Evolutionary conservation across 192 early-diverging fungal genomes (phyloP), one percentile per base, ranked within the genome.

Genomic region (Phycomyces blakesleeanus): DNA sequence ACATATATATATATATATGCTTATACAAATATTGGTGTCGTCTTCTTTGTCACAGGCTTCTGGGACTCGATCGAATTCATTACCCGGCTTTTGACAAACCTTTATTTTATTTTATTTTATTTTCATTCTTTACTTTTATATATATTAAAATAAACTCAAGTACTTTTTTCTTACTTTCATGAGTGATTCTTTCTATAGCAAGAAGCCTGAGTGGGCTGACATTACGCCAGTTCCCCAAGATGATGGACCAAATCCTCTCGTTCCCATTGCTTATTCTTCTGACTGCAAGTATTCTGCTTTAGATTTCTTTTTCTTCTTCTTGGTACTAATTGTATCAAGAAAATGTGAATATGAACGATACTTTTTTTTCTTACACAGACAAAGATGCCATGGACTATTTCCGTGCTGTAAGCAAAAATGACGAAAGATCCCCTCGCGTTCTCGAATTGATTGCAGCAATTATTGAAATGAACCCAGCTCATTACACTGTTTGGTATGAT

Each of bases 401-500:
- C 73, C 85, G 95, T 9, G 94, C 94, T 0, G 79, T 94, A 38
- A 76, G 83, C 47, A 64, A 66, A 34, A 67, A 68, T n/a, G 73
- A 87, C 51, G 98, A 99, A 75, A 69, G 79, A 37, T 89, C 86
- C 2, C 71, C 88, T 50, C 82, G 98, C 20, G 96, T 90, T 15
- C 79, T 97, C 52, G 76, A 86, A 8, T 76, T 99, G 54, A 96
- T 94, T 0, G 77, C 77, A 56, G 77, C 80, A 27, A 91, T 97
- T 51, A 87, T 99, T 54, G 69, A 84, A 21, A 63, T 86, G 54
- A 97, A 95, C 72, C 90, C 98, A 9, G 89, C 90, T 1, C 95
- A 98, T 81, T 99, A 98, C 72, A 93, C 92, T 25, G 85, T 93
- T 15, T 99, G 98, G 97, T 90, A 77, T 3, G 39, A 26, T 1